These are phyloP conservation scores for Trichomonascaceae sp. DNA, from an alignment of 1,139 yeast species.

Conservation along the genomic window DNA sequence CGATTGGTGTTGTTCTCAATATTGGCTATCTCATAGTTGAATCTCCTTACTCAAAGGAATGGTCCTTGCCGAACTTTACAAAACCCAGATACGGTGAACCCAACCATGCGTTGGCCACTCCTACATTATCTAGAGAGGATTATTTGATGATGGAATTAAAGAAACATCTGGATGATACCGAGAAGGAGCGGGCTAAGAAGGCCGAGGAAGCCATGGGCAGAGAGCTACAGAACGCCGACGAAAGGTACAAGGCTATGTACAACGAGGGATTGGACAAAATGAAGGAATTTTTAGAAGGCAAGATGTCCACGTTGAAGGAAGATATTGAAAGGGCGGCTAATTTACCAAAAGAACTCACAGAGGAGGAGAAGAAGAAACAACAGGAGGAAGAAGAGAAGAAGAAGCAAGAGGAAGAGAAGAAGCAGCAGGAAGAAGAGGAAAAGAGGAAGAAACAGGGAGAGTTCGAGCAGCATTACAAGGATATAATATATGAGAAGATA, in stretches of 20 bases:
- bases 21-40: conserved; percentile 7
- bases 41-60: neutral
- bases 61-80: neutral
- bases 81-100: conserved; percentile 4
- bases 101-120: neutral
- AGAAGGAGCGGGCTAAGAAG: conserved; percentile 2
- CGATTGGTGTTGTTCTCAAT: conserved; percentile 9
- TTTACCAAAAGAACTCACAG: neutral
- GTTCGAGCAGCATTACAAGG: neutral
- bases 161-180: neutral
- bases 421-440: neutral
- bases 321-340: neutral
- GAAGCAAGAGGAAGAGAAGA: conserved; percentile 2
- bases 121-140: conserved; percentile 2
- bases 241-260: neutral
- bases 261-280: neutral
- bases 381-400: conserved; percentile 5
- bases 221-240: neutral
- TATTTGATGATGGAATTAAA: neutral
- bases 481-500: neutral
- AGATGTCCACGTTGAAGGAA: neutral
- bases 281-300: neutral
- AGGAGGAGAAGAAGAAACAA: neutral
- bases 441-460: neutral
- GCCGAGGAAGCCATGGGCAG: neutral